phyloP scores from a whole-genome alignment of 2,329 filamentous ascomycete species.

The Hirsutella rhossiliensis region DNA sequence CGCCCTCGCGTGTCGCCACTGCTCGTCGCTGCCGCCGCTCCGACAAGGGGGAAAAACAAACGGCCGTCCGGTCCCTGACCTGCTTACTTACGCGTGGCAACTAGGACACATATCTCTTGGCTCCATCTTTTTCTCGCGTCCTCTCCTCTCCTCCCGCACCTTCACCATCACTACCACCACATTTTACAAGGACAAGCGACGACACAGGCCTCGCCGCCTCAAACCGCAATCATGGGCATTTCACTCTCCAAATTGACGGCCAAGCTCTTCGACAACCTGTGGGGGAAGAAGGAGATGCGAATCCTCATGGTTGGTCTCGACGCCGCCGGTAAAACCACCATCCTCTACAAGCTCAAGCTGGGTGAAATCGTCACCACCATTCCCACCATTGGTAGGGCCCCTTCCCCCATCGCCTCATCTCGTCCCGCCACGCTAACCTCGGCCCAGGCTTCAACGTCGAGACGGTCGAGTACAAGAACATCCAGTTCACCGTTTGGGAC shows the following conservation, averaged over 20 bases:
- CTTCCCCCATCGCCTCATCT: background rate
- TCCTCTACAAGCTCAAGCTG: constrained; percentile 99
- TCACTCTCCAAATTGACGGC: constrained; percentile 86
- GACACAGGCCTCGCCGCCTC: constrained; percentile 18
- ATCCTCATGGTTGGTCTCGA: constrained; percentile 99
- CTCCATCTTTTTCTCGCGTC: constrained; percentile 1
- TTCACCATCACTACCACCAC: constrained; percentile 5
- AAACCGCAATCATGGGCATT: constrained; percentile 82
- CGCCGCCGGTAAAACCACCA: constrained; percentile 99
- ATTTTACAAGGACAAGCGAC: constrained; percentile 3
- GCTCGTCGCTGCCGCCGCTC: background rate
- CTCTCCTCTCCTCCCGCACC: constrained; percentile 7
- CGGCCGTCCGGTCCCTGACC: constrained; percentile 5
- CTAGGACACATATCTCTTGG: constrained; percentile 13
- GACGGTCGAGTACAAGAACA: constrained; percentile 99
- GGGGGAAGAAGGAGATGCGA: constrained; percentile 99
- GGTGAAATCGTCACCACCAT: constrained; percentile 99
- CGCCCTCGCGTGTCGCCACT: background rate
- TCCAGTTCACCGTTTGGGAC: constrained; percentile 99
- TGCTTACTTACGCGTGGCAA: constrained; percentile 17
- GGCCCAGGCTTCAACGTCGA: constrained; percentile 91
- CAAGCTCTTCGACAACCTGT: constrained; percentile 90
- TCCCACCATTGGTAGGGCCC: constrained; percentile 72
- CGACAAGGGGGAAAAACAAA: constrained; percentile 9
- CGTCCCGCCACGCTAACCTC: constrained; percentile 2